Base-by-base conservation (phyloP, 2,329 filamentous ascomycete genomes). In the Sporothrix humicola region DNA sequence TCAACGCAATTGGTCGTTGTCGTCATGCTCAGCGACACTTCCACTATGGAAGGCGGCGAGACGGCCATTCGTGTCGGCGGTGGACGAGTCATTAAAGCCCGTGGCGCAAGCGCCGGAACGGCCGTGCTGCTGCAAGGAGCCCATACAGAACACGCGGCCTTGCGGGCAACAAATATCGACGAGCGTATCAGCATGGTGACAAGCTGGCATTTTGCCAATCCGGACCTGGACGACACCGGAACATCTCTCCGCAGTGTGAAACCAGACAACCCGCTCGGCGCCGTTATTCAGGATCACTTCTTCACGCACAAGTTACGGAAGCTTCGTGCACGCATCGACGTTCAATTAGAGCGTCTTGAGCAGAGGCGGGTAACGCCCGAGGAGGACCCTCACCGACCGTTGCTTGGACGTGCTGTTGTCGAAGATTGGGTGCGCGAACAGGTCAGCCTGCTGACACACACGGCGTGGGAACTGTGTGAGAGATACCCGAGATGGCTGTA, bases 1-100 rank as follows among this genome's bases (percentile, higher is more conserved):
- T 73, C 73, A 5, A 74, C 73, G 1, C 75, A 73, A 0, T 66
- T 76, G 0, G 75, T 76, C 6, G 31, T 74, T 5, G 75, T 76
- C 1, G 50, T 76, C 2, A 76, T 76, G 75, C 75, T 76, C 4
- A 76, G 75, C 42, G 75, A 76, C 72, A 76, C 75, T 1, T 73
- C 72, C 1, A 76, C 75, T 0, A 76, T 76, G 75, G 26, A 72
- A 0, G 75, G 75, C 15, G 75, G 75, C 10, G 75, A 76, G 65
- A 76, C 75, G 17, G 75, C 75, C 13, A 76, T 76, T 37, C 73
- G 73, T 5, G 72, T 61, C 0, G 73, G 72, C 5, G 66, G 58
- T 23, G 73, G 73, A 0, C n/a, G 17, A 8, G n/a, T 74, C 3
- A 72, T 76, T 31, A 76, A 76, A 42, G 72, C 75, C 0, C 73